phyloP scores from a whole-genome alignment of 345 rosid species.

The Geranium rotundifolium region DNA sequence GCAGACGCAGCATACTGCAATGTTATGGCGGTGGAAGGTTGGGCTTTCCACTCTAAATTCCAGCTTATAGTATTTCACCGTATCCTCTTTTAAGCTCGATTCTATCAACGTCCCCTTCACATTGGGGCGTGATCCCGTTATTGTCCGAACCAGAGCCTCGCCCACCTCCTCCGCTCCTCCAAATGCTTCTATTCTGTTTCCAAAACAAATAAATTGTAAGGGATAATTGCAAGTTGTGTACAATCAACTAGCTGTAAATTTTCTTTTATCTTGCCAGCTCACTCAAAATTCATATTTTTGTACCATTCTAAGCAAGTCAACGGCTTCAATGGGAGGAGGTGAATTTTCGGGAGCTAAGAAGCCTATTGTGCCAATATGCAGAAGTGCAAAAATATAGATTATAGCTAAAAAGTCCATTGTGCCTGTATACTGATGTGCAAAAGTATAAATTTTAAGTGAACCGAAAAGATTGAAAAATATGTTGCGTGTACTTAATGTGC shows the following conservation, averaged over 20 bases:
- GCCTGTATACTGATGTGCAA: too few species aligned
- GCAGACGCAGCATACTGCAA: slow-evolving; percentile 56
- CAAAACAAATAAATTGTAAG: not conserved
- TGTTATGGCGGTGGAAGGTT: slow-evolving; percentile 50
- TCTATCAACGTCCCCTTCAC: slow-evolving; percentile 49
- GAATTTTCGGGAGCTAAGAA: too few species aligned
- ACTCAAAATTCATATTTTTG: too few species aligned
- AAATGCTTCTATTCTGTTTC: slow-evolving; percentile 57
- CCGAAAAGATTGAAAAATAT: not conserved
- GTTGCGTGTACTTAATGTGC: too few species aligned
- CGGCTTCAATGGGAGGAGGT: too few species aligned
- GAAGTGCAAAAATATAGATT: too few species aligned
- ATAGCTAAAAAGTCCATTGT: too few species aligned
- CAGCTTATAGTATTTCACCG: slow-evolving; percentile 51
- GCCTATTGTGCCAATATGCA: too few species aligned
- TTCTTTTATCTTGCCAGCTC: too few species aligned
- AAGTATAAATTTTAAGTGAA: too few species aligned
- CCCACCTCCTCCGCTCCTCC: slow-evolving; percentile 84
- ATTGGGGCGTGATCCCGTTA: slow-evolving; percentile 40
- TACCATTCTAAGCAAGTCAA: too few species aligned
- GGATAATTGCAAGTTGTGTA: not conserved
- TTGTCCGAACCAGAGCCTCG: slow-evolving; percentile 47
- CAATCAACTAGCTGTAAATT: too few species aligned
- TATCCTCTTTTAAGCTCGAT: slow-evolving; percentile 45
- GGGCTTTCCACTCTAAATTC: slow-evolving; percentile 75